These are phyloP conservation scores for Colletotrichum gigasporum DNA, from an alignment of 2,329 filamentous ascomycete species.

Conservation along the genomic window DNA sequence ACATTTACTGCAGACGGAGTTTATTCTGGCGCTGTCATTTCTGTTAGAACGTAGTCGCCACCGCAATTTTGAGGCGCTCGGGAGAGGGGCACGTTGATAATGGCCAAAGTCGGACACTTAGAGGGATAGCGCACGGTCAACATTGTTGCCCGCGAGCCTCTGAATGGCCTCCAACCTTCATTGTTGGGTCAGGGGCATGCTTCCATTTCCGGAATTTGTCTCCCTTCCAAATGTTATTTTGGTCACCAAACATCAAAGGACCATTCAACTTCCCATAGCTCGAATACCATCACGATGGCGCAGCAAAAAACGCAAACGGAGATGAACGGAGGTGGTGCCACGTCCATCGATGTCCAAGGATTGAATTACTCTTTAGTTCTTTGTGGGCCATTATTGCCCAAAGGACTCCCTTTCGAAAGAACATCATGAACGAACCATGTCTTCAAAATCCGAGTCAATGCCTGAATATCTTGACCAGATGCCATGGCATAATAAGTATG, in stretches of 20 bases:
- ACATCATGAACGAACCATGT: too few species aligned
- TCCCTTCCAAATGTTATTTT: not conserved
- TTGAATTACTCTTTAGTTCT: not conserved
- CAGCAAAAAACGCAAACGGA: not conserved
- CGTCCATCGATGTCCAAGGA: not conserved
- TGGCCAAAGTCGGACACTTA: too few species aligned
- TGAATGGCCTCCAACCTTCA: not conserved
- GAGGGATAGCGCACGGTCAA: not conserved
- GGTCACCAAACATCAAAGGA: not conserved
- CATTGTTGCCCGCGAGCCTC: not conserved
- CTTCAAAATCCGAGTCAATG: not conserved
- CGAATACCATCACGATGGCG: not conserved
- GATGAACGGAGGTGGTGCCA: too few species aligned
- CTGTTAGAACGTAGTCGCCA: too few species aligned
- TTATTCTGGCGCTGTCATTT: too few species aligned
- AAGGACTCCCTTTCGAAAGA: not conserved
- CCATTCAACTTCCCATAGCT: not conserved
- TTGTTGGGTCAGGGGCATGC: not conserved
- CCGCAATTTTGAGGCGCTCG: too few species aligned
- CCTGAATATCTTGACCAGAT: not conserved
- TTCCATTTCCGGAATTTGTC: not conserved
- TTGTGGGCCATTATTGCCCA: not conserved
- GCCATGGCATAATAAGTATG: not conserved
- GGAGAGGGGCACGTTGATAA: not conserved
- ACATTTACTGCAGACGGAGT: too few species aligned